Base-by-base conservation (phyloP, 2,329 filamentous ascomycete genomes). In the Pyricularia sp. region DNA sequence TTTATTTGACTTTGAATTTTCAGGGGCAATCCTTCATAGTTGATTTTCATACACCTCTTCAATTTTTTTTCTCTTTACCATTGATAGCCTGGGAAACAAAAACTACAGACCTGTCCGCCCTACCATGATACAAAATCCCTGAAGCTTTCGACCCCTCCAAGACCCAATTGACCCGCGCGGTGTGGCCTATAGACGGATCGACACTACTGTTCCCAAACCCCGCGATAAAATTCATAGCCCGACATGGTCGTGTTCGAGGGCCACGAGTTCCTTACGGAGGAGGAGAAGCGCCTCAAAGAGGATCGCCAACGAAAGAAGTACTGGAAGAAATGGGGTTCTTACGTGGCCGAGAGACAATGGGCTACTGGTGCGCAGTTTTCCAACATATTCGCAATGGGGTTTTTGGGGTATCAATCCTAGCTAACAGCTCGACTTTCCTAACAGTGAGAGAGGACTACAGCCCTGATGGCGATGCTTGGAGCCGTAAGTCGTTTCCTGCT, bases 291-390 rank as follows among this genome's bases (percentile, higher is more conserved):
- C 62, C 83, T 97, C 70, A 88, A 89, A 73, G 86, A 96, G 73
- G 93, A 97, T 77, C 85, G 87, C 66, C 85, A 93, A 69, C 88
- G 88, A 68, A 84, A 78, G 69, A 93, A 91, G 76, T 97, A 97
- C 80, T 97, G 93, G 93, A 97, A 97, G 85, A 91, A 89, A 86
- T 97, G 93, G 92, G 93, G 93, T 65, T 88, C 93, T 28, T 97
- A 97, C 73, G 88, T 96, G 71, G 87, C 93, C 65, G 93, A 97
- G 80, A 83, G 93, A 73, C 93, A 97, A 80, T 97, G 93, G 93
- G 92, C 93, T 66, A 96, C 92, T 70, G 92, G 90, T 89, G 78
- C 74, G 84, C 72, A 28, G 26, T 49, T 35, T 33, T 53, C 12
- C 30, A 7, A 31, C 24, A n/a, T 12, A 57, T 63, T 19, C 22